Evolutionary conservation across 768 basidiomycete species (phyloP).

Genomic region (Tulasnella sp.): DNA sequence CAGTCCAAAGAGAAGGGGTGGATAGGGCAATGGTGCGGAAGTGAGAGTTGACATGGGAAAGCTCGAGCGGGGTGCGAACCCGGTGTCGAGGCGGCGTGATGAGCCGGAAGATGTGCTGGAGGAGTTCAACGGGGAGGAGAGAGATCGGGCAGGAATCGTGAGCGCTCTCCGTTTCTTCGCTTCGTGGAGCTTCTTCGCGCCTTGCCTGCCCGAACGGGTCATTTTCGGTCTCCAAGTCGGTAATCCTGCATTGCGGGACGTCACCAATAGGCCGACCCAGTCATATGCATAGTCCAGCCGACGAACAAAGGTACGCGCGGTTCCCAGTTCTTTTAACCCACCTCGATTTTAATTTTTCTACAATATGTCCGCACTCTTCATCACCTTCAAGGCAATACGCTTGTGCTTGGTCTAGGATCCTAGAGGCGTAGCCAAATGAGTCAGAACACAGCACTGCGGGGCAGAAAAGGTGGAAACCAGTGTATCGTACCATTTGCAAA

Average conservation of each 20-base stretch:
- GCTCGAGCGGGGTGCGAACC: too few relatives aligned
- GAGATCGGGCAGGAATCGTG: background rate
- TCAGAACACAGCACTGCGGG: background rate
- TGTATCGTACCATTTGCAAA: background rate
- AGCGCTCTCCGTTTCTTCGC: background rate
- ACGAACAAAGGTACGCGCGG: too few relatives aligned
- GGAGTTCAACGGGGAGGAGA: background rate
- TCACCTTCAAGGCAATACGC: background rate
- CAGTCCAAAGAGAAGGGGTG: too few relatives aligned
- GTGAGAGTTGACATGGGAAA: too few relatives aligned
- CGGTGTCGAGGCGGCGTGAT: too few relatives aligned
- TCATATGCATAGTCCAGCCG: background rate
- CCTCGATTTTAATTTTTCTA: background rate
- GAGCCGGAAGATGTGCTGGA: background rate
- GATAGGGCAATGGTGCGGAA: too few relatives aligned
- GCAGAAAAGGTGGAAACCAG: background rate
- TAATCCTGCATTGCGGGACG: background rate
- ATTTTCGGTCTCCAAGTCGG: background rate
- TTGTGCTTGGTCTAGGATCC: background rate
- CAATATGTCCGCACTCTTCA: background rate
- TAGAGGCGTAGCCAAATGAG: background rate
- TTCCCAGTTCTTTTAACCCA: background rate
- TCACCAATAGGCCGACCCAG: too few relatives aligned
- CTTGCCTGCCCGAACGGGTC: background rate
- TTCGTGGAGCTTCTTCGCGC: too few relatives aligned